Percentiles rank a stretch among this genome's conserved stretches.
phyloP scores from a whole-genome alignment of 2,329 filamentous ascomycete species.

The Scolecobasidium constrictum region DNA sequence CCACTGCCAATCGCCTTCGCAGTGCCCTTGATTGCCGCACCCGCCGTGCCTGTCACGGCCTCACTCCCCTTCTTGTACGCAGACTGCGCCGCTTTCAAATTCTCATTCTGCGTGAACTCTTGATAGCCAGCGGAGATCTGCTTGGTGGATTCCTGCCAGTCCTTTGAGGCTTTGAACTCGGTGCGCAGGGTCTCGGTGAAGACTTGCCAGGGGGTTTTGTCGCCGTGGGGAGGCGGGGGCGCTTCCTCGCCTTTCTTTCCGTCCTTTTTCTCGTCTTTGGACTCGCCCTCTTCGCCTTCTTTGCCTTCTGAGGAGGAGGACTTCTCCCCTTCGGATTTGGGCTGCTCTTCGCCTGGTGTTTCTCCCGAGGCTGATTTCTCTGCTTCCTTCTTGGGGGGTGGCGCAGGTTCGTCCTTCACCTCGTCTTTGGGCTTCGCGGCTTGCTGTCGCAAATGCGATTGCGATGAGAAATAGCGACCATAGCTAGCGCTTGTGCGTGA shows the following conservation, averaged over 20 bases:
- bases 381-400: constrained; percentile 13
- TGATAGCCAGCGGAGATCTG: constrained; percentile 80
- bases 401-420: constrained; percentile 11
- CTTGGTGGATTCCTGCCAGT: constrained; percentile 99
- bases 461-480: constrained; percentile 33
- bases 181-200: constrained; percentile 92
- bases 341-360: no score
- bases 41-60: constrained; percentile 67
- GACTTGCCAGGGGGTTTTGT: constrained; percentile 98
- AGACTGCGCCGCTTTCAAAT: constrained; percentile 71
- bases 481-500: constrained; percentile 31
- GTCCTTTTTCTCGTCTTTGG: constrained; percentile 41
- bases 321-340: constrained; percentile 35
- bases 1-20: constrained; percentile 81
- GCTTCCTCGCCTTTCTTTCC: constrained; percentile 53
- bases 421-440: constrained; percentile 17
- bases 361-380: constrained; percentile 17
- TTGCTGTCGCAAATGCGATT: constrained; percentile 21
- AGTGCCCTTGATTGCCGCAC: constrained; percentile 72
- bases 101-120: constrained; percentile 87
- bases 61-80: constrained; percentile 82
- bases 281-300: constrained; percentile 32
- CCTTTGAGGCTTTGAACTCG: constrained; percentile 94
- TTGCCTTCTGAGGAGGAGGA: constrained; percentile 30
- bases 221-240: constrained; percentile 89